Evolutionary conservation across 1,284 basidiomycete genomes (phyloP), one percentile per base, ranked within the genome.

Genomic region (Apiotrichum veenhuisii): DNA sequence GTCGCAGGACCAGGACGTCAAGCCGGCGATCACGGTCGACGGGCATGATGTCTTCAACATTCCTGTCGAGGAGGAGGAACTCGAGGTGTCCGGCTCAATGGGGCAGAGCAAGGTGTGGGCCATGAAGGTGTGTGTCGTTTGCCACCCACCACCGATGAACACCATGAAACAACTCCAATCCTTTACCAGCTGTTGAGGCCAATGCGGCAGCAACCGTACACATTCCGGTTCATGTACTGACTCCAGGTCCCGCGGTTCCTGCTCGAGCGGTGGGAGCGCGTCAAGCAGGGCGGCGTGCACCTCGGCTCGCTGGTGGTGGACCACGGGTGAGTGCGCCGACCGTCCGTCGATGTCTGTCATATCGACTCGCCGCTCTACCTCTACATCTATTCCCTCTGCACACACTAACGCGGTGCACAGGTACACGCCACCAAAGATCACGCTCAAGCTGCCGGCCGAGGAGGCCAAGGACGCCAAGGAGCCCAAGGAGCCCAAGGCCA

Each of bases 231-330:
- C n/a, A n/a, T n/a, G 30, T 30, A 30, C 12, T 30, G 30, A 30
- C 30, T 30, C 30, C 57, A 79, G 70, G 75, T 82, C 27, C 81
- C 81, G 14, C 71, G 77, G 17, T 82, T 82, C 66, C 58, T 82
- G 20, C 68, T 79, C 33, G 78, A 82, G 57, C 72, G 76, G 33
- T 82, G 81, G 81, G 70, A 72, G 58, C 64, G 70, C 20, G 74
- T 80, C 15, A 64, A 70, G n/a, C 71, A 78, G 50, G 75, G 75
- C 22, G 80, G 80, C 22, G 67, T 77, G 34, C 70, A 77, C 5
- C 59, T 82, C 15, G 81, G 80, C 5, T 77, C 76, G 2, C 73
- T 82, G 37, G 62, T 80, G 1, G 76, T 82, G 2, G 81, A 81
- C 60, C 78, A 78, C 55, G 64, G 63, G 77, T 77, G 52, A 56